Percentiles rank a stretch among this genome's conserved stretches.
phyloP scores from a whole-genome alignment of 805 yeast genomes.

The Nematodospora valgi region DNA sequence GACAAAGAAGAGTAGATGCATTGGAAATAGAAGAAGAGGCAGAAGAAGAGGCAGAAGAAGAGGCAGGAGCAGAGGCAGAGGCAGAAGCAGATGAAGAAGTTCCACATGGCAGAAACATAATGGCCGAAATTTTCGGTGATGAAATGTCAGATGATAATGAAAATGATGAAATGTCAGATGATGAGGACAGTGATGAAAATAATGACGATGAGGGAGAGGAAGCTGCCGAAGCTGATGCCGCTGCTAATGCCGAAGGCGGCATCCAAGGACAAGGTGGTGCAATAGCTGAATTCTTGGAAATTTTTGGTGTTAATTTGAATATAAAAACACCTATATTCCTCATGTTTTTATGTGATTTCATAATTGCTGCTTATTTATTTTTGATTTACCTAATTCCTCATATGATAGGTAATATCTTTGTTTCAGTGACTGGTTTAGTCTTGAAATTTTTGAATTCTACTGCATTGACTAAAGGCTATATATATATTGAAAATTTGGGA shows the following conservation, averaged over 20 bases:
- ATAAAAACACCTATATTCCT: constrained; percentile 34
- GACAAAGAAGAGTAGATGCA: not conserved
- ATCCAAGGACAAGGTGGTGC: constrained; percentile 17
- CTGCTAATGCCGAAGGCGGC: constrained; percentile 10
- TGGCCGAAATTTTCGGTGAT: not conserved
- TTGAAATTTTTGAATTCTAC: not conserved
- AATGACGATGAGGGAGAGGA: constrained; percentile 11
- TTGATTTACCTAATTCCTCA: constrained; percentile 48
- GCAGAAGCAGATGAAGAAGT: constrained; percentile 9
- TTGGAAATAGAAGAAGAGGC: not conserved
- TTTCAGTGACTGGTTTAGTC: constrained; percentile 13
- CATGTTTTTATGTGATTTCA: constrained; percentile 27
- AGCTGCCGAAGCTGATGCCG: constrained; percentile 3
- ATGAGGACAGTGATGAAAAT: not conserved
- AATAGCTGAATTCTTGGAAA: constrained; percentile 27
- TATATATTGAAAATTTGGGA: not conserved
- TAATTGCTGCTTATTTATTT: constrained; percentile 36
- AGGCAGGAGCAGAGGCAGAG: constrained; percentile 4
- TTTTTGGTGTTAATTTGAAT: constrained; percentile 34
- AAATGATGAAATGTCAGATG: too few species aligned
- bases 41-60: constrained; percentile 2
- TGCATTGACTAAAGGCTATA: not conserved
- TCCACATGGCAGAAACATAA: not conserved
- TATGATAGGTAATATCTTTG: constrained; percentile 34
- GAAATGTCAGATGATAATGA: too few species aligned